Percentiles rank a stretch among this genome's conserved stretches.
These are phyloP conservation scores for Mortierella sp. DNA, from an alignment of 371 early-diverging fungal species.

Conservation along the genomic window DNA sequence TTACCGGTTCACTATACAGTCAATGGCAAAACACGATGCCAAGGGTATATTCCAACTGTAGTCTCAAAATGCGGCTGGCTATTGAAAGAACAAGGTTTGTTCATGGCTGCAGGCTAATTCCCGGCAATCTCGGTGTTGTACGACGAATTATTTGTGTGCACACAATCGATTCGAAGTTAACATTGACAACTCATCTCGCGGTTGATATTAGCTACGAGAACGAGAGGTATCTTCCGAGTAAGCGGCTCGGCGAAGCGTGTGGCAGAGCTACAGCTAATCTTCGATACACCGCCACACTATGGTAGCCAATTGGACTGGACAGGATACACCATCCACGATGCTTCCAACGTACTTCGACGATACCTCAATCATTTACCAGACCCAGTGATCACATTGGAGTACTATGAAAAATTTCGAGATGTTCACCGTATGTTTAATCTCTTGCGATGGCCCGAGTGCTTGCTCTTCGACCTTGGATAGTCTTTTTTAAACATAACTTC, in stretches of 20 bases:
- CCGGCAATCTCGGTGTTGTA: not conserved
- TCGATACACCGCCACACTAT: conserved; percentile 68
- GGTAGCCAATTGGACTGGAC: conserved; percentile 67
- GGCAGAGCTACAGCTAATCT: conserved; percentile 65
- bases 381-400: conserved; percentile 67
- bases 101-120: not conserved
- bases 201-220: conserved; percentile 42
- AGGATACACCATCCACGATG: conserved; percentile 74
- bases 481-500: not conserved
- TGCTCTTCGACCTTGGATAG: not conserved
- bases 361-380: conserved; percentile 75
- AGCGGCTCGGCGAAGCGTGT: conserved; percentile 76
- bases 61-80: conserved; percentile 69
- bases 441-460: not conserved
- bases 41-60: conserved; percentile 66
- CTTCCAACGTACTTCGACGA: conserved; percentile 73
- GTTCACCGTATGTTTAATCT: conserved; percentile 60
- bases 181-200: not conserved
- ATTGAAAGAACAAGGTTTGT: conserved; percentile 67
- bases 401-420: conserved; percentile 65
- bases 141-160: no score
- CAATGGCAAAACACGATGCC: conserved; percentile 45
- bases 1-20: conserved; percentile 46
- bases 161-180: not conserved
- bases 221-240: conserved; percentile 71